Evolutionary conservation across 1,139 yeast genomes (phyloP), one percentile per base, ranked within the genome.

Genomic region (Hemisphaericaspora lyxosophila): DNA sequence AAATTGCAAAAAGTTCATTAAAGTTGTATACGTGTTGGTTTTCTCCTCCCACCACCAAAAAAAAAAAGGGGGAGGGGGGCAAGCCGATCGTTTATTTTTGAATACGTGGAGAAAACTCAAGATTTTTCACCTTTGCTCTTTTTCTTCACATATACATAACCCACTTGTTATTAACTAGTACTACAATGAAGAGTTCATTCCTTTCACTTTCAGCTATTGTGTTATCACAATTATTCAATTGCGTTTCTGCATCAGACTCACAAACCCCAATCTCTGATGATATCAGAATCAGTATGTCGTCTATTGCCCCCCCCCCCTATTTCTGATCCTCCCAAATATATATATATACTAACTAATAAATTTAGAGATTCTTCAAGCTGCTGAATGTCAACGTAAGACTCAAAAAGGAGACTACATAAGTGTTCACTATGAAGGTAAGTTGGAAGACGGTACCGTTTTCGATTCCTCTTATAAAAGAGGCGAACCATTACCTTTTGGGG

Each of bases 341-440:
- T n/a, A 19, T 43, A 44, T 47, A 16, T 27, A 35, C 35, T 31
- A 33, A 40, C 34, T 8, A 9, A 16, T 22, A 8, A 14, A 28
- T 22, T 5, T 36, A 57, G 62, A 51, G 34, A 40, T 47, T 9
- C 28, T 48, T 35, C 64, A 75, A 38, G 66, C 70, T 46, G 64
- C 76, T 34, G 71, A 76, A 36, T 87, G 95, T 62, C 54, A 59
- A 19, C 62, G 72, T 42, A 75, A 70, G 55, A 75, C 92, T 24
- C 58, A 70, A 43, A 58, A 64, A 23, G 94, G 95, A 15, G 95
- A 87, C 57, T 45, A 51, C 1, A 77, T 87, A 26, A 61, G 75
- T 19, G 90, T 87, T 35, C 95, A 87, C 60, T 87, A 87, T 64
- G 74, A 78, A 25, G 96, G 96, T 20, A 66, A 62, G 35, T 71